Conservation (phyloP, 305 asterid genomes). For the Fraxinus velutina region DNA sequence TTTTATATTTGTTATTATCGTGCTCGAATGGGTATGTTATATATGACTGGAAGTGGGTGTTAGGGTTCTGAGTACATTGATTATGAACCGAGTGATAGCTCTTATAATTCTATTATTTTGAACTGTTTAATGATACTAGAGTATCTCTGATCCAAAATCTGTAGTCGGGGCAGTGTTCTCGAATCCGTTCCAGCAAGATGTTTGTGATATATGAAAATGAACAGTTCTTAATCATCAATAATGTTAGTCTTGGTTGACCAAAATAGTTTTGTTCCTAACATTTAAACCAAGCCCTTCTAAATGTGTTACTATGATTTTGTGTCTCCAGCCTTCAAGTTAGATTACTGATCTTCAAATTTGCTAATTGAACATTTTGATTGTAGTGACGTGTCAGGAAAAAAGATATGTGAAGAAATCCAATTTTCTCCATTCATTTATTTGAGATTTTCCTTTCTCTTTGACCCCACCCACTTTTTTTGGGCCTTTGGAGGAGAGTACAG, state of each 20-base stretch:
- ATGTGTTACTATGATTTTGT: not conserved
- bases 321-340: not conserved
- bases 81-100: not conserved
- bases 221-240: not conserved
- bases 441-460: not conserved
- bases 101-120: not conserved
- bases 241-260: not conserved
- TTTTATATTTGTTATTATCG: not conserved
- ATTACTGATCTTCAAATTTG: not conserved
- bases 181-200: not conserved
- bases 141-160: not conserved
- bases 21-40: not conserved
- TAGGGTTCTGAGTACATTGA: not conserved
- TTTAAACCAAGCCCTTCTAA: not conserved
- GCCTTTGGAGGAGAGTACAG: not conserved
- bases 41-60: not conserved
- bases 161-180: not conserved
- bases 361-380: not conserved
- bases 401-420: not conserved
- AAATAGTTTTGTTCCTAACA: not conserved
- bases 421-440: not conserved
- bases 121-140: not conserved
- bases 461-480: not conserved
- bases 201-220: not conserved
- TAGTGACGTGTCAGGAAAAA: not conserved